A percentile compares a stretch with the other conserved stretches of the same genome.
Evolutionary conservation across 2,329 filamentous ascomycete genomes (phyloP).

Genomic region (Cadophora malorum): DNA sequence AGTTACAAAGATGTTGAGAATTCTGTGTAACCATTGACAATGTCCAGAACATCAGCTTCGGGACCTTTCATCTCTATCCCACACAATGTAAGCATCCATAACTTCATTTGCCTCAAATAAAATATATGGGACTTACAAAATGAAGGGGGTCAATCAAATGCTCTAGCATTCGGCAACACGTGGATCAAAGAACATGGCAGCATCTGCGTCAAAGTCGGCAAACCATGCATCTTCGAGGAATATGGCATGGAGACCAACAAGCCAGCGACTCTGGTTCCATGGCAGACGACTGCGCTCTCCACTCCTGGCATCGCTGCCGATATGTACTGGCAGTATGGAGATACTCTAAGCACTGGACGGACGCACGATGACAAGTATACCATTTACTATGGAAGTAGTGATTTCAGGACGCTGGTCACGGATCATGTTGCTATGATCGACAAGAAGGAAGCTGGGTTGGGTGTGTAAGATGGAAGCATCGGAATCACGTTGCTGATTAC

Average conservation of each 20-base stretch:
- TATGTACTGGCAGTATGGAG: conserved; percentile 44
- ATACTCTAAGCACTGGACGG: conserved; percentile 36
- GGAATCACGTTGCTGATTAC: too few relatives aligned
- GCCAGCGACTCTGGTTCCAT: conserved; percentile 21
- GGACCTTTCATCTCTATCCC: conserved; percentile 60
- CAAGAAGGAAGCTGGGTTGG: not conserved
- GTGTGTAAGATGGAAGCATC: not conserved
- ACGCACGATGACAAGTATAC: conserved; percentile 37
- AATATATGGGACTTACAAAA: not conserved
- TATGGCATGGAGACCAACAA: conserved; percentile 44
- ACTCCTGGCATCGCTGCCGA: conserved; percentile 35
- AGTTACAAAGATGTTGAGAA: not conserved
- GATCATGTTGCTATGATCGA: conserved; percentile 12
- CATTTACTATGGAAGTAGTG: conserved; percentile 16
- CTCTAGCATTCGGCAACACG: conserved; percentile 49
- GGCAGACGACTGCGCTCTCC: conserved; percentile 36
- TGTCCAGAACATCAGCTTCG: conserved; percentile 53
- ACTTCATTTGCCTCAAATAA: not conserved
- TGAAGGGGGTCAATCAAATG: conserved; percentile 40
- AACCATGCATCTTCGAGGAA: conserved; percentile 51
- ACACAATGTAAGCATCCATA: conserved; percentile 43
- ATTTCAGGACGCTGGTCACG: conserved; percentile 9
- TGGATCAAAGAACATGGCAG: conserved; percentile 55
- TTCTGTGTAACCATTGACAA: conserved; percentile 40
- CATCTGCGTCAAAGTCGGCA: conserved; percentile 47